Evolutionary conservation across 2,329 filamentous ascomycete species (phyloP).

Genomic region (Botryotinia calthae): DNA sequence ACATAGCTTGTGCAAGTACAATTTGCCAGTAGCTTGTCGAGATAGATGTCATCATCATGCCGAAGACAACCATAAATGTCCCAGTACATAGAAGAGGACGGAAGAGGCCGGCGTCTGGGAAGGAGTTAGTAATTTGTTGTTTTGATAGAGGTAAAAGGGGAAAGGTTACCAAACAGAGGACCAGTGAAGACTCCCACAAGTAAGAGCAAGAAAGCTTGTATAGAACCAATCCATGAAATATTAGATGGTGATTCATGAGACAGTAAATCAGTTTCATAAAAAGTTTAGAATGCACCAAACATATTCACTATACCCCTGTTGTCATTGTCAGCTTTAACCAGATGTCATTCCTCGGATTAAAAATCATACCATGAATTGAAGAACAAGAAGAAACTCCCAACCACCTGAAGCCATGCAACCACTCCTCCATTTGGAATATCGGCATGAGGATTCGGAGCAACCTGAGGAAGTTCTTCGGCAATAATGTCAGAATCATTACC

Average conservation of each 20-base stretch:
- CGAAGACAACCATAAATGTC: constrained; percentile 45
- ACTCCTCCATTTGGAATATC: constrained; percentile 47
- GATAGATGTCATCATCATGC: constrained; percentile 46
- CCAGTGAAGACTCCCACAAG: constrained; percentile 45
- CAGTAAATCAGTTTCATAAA: constrained; percentile 46
- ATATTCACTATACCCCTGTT: constrained; percentile 43
- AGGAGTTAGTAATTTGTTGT: neutral
- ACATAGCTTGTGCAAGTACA: constrained; percentile 46
- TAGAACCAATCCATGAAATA: constrained; percentile 48
- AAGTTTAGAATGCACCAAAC: constrained; percentile 56
- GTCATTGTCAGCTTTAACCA: neutral
- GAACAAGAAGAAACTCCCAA: constrained; percentile 50
- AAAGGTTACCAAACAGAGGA: constrained; percentile 35
- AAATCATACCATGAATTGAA: constrained; percentile 50
- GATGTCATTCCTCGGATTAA: neutral
- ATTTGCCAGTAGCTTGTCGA: constrained; percentile 45
- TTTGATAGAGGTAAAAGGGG: neutral
- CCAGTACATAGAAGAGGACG: constrained; percentile 43
- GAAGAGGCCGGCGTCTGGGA: constrained; percentile 48
- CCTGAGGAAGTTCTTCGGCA: constrained; percentile 5
- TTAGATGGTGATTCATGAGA: constrained; percentile 41
- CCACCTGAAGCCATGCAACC: constrained; percentile 54
- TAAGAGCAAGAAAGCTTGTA: constrained; percentile 48
- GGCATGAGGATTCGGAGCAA: neutral
- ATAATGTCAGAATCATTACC: neutral